Conservation (phyloP, 2,329 filamentous ascomycete species). For the Talaromyces sp. region DNA sequence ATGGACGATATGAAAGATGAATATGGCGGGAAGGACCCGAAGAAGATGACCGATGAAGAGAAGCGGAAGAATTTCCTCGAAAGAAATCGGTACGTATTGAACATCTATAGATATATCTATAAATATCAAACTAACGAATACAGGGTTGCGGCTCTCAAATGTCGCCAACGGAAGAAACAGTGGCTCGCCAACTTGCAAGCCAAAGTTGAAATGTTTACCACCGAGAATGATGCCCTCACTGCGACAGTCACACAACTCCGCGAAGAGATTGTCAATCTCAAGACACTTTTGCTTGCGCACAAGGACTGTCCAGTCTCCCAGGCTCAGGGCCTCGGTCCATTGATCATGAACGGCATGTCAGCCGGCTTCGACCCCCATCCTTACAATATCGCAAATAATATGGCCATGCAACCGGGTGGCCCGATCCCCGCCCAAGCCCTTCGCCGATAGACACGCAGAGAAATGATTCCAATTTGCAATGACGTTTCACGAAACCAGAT, state of each 20-base stretch:
- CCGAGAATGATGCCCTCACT: conserved; percentile 83
- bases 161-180: conserved; percentile 96
- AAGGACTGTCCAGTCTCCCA: conserved; percentile 94
- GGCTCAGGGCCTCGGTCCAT: conserved; percentile 63
- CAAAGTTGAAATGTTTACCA: conserved; percentile 89
- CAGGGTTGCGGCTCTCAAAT: conserved; percentile 93
- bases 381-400: conserved; percentile 37
- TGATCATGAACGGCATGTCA: conserved; percentile 37
- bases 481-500: conserved; percentile 10
- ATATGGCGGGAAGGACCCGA: conserved; percentile 47
- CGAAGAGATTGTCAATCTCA: conserved; percentile 91
- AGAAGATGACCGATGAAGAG: conserved; percentile 97
- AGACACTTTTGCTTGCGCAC: conserved; percentile 86
- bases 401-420: conserved; percentile 36
- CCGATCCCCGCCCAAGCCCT: conserved; percentile 33
- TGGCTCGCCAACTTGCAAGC: conserved; percentile 92
- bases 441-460: conserved; percentile 23
- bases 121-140: not conserved
- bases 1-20: conserved; percentile 53
- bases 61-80: conserved; percentile 98
- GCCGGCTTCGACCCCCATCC: conserved; percentile 38
- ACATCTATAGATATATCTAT: conserved; percentile 13
- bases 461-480: conserved; percentile 8
- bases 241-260: conserved; percentile 77
- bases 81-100: conserved; percentile 70